Base-by-base conservation (phyloP, 768 basidiomycete species). In the Agaricus blazei region DNA sequence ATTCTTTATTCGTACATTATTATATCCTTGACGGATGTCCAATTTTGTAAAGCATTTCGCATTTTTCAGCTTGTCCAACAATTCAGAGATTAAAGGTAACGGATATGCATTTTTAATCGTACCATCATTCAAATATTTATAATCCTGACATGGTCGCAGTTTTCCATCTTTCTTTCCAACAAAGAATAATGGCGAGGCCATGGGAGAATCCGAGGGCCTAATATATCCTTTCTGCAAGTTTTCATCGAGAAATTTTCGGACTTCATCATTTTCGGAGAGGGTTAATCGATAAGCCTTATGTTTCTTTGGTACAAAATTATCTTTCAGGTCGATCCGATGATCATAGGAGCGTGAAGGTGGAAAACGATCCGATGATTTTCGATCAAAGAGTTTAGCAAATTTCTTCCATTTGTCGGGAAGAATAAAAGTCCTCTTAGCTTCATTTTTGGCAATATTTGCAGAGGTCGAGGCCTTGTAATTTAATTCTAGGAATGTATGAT, bases 11-110 rank as follows among this genome's bases (percentile, higher is more conserved):
- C 54, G 42, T 15, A 65, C 43, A 19, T 72, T 68, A 60, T 76
- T 67, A 60, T 69, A 79, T 1, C 70, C 74, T 43, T 65, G 64
- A 68, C 56, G 51, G 3, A 64, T 46, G 60, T 80, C 74, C 12
- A 79, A 48, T 53, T 67, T 66, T 3, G 67, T 68, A 58, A 70
- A 75, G 29, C 64, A 56, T 26, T 57, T 58, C 11, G 65, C 61
- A 15, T 58, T 57, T 12, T 45, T 23, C 0, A 71, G 58, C 26
- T 59, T 58, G 29, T 67, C 58, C 2, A 71, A 37, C 1, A 71
- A 52, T 4, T 68, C 59, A 7, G 36, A 38, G 23, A 72, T 68
- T 0, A 68, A 58, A 0, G 70, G 70, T 3, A 74, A 62, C 2
- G 70, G 72, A 49, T 74, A 72, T 2, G 47, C 48, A 52, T 72